These are phyloP conservation scores for Yamadazyma epiphylla DNA, from an alignment of 1,139 yeast genomes.

Conservation along the genomic window DNA sequence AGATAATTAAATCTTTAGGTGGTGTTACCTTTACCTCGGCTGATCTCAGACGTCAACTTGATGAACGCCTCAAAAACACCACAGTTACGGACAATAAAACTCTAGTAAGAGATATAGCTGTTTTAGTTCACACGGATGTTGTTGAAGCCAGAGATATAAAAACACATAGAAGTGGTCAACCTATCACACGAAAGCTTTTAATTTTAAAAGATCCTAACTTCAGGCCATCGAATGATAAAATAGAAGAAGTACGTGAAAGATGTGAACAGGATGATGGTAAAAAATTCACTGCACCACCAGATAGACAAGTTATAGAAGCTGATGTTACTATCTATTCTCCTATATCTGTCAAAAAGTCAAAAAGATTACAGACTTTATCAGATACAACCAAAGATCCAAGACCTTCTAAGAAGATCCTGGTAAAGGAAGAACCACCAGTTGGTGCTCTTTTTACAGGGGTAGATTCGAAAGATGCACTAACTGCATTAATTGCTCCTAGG, in stretches of 20 bases:
- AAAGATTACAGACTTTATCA: constrained; percentile 16
- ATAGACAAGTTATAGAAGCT: constrained; percentile 27
- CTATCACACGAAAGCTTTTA: constrained; percentile 29
- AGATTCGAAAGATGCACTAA: constrained; percentile 7
- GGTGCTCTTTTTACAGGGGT: no score
- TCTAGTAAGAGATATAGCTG: constrained; percentile 39
- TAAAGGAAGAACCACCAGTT: constrained; percentile 1
- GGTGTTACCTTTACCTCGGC: constrained; percentile 40
- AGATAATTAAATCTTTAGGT: constrained; percentile 34
- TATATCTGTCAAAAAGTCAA: constrained; percentile 8
- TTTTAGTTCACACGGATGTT: constrained; percentile 18
- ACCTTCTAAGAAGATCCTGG: constrained; percentile 2
- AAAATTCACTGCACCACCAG: constrained; percentile 7
- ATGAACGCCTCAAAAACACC: constrained; percentile 27
- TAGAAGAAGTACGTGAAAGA: constrained; percentile 21
- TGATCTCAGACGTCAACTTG: constrained; percentile 32
- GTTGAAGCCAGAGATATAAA: constrained; percentile 27
- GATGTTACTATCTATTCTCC: constrained; percentile 23
- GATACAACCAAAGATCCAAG: constrained; percentile 5
- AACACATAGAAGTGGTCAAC: constrained; percentile 27
- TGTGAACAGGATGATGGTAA: constrained; percentile 26
- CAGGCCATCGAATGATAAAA: constrained; percentile 26
- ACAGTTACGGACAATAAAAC: constrained; percentile 48
- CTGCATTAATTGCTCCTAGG: constrained; percentile 6
- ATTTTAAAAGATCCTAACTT: constrained; percentile 23